Conservation (phyloP, 2,329 filamentous ascomycete genomes). For the Alternaria sp. region DNA sequence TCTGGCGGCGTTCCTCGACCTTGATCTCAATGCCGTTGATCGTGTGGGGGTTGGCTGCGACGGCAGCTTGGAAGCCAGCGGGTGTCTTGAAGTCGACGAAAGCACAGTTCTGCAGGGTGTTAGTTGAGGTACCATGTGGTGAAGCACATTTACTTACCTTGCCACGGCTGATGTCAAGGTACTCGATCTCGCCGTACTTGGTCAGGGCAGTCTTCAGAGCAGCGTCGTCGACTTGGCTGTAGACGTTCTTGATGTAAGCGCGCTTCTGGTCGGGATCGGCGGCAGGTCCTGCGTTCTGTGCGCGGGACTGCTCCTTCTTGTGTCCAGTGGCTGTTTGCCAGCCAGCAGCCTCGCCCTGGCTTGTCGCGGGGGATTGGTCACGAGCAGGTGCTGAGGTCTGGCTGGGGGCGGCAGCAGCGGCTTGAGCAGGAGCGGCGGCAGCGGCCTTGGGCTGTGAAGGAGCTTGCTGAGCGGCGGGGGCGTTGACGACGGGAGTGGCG, state of each 20-base stretch:
- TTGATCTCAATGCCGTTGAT: slow-evolving; percentile 82
- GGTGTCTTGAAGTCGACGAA: slow-evolving; percentile 90
- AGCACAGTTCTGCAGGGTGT: slow-evolving; percentile 77
- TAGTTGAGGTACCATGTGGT: slow-evolving; percentile 13
- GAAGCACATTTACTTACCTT: slow-evolving; percentile 68
- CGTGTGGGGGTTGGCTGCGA: slow-evolving; percentile 82
- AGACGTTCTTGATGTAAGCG: slow-evolving; percentile 96
- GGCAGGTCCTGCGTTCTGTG: slow-evolving; percentile 67
- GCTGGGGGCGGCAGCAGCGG: slow-evolving; percentile 32
- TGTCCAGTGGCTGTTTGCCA: slow-evolving; percentile 88
- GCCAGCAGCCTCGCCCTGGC: slow-evolving; percentile 66
- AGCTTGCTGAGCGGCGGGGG: slow-evolving; percentile 40
- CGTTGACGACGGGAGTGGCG: slow-evolving; percentile 51
- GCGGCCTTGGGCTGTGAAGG: slow-evolving; percentile 42
- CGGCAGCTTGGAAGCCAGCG: slow-evolving; percentile 82
- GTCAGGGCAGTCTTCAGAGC: slow-evolving; percentile 74
- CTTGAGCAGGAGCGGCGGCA: slow-evolving; percentile 42
- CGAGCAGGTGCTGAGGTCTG: slow-evolving; percentile 43
- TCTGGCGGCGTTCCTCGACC: slow-evolving; percentile 85
- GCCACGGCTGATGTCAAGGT: slow-evolving; percentile 68
- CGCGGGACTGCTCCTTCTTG: slow-evolving; percentile 81
- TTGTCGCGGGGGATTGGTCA: slow-evolving; percentile 44
- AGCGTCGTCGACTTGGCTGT: slow-evolving; percentile 79
- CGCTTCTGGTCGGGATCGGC: slow-evolving; percentile 76
- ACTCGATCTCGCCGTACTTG: slow-evolving; percentile 69